These are phyloP conservation scores for Urochloa ruziziensis DNA, from an alignment of 176 grass and related monocot genomes.

Conservation along the genomic window DNA sequence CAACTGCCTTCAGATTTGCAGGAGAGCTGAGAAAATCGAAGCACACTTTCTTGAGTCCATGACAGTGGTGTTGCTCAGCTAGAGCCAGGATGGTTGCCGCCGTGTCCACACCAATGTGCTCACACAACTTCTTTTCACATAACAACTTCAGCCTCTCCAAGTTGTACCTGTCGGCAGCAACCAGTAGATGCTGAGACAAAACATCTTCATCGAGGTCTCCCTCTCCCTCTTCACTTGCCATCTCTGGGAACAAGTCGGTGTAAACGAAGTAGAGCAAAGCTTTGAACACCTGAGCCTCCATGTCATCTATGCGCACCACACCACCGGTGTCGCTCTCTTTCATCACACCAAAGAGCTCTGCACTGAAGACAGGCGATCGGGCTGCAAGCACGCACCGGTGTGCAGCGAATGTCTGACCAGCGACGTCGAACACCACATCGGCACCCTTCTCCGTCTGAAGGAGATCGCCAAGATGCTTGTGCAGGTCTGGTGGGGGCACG, in stretches of 20 bases:
- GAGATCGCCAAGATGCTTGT: slow-evolving; percentile 27
- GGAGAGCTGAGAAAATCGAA: not conserved
- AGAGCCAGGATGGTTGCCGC: not conserved
- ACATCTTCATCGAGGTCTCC: not conserved
- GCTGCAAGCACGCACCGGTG: slow-evolving; percentile 37
- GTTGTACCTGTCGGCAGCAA: slow-evolving; percentile 42
- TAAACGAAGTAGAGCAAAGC: not conserved
- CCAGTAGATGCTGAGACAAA: slow-evolving; percentile 39
- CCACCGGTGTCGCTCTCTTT: slow-evolving; percentile 22
- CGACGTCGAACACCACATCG: slow-evolving; percentile 40
- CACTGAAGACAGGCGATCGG: slow-evolving; percentile 37
- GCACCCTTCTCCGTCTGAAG: slow-evolving; percentile 16
- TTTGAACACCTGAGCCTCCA: slow-evolving; percentile 38
- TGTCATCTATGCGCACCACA: slow-evolving; percentile 39
- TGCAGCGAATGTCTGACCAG: slow-evolving; percentile 23
- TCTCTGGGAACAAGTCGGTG: not conserved
- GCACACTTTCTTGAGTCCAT: not conserved
- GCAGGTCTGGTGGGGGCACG: slow-evolving; percentile 13
- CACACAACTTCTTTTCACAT: slow-evolving; percentile 35
- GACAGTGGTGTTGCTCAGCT: not conserved
- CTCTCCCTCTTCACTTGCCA: not conserved
- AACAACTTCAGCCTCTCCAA: slow-evolving; percentile 42
- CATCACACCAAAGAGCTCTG: slow-evolving; percentile 38
- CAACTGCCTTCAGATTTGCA: not conserved
- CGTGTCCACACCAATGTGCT: not conserved